Conservation (phyloP, 2,329 filamentous ascomycete species). For the Diaporthe helianthi region DNA sequence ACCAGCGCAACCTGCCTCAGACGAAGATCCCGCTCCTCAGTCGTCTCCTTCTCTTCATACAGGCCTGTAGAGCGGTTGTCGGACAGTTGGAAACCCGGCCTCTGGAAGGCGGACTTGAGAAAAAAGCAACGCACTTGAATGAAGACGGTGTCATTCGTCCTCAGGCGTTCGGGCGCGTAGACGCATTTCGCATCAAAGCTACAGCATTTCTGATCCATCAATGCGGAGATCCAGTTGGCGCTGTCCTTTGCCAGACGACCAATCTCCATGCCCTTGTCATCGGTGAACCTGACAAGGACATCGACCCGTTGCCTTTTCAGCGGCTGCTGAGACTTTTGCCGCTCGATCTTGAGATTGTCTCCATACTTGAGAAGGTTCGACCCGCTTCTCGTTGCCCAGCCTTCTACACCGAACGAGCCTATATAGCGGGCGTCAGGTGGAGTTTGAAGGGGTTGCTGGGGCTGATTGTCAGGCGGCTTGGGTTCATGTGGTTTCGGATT, state of each 20-base stretch:
- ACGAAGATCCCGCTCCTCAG: constrained; percentile 83
- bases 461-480: constrained; percentile 1
- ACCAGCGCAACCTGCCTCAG: constrained; percentile 87
- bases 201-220: constrained; percentile 91
- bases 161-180: constrained; percentile 82
- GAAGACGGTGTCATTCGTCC: constrained; percentile 94
- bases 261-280: constrained; percentile 78
- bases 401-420: constrained; percentile 89
- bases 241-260: constrained; percentile 86
- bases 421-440: constrained; percentile 71
- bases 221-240: constrained; percentile 88
- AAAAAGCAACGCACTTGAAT: constrained; percentile 84
- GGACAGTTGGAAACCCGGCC: constrained; percentile 64
- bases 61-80: constrained; percentile 75
- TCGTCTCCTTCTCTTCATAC: constrained; percentile 85
- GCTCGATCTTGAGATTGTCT: constrained; percentile 85
- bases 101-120: constrained; percentile 75
- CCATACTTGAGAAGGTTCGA: constrained; percentile 77
- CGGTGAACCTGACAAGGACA: constrained; percentile 91
- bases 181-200: constrained; percentile 87
- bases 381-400: constrained; percentile 90
- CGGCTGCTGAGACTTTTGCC: constrained; percentile 73
- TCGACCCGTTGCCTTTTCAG: constrained; percentile 69
- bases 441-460: constrained; percentile 32
- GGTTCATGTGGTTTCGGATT: constrained; percentile 30